Base-by-base conservation (phyloP, 306 rosid species). In the Trifolium fragiferum region DNA sequence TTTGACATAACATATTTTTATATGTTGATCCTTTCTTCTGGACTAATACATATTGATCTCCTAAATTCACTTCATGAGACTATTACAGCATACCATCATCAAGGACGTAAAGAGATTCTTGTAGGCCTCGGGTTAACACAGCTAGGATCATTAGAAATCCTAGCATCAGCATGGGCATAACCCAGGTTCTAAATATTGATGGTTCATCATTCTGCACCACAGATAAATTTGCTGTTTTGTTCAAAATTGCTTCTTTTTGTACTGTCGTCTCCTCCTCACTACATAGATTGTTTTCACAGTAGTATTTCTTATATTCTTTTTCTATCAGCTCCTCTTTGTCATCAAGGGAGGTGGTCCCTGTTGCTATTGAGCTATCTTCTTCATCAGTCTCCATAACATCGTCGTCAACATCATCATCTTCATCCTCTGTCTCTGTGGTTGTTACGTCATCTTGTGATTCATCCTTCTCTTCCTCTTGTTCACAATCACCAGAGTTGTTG, bases 341-440 rank as follows among this genome's bases (percentile, higher is more conserved):
- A 49, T 83, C 78, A 66, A 75, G 23, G 61, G 86, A 46, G 51
- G 80, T 70, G 33, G 69, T 40, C 32, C 64, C 81, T 2, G 68
- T 72, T 72, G 13, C 82, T 40, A 80, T 75, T 9, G 81, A 63
- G 68, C 72, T 63, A 7, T 84, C 74, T 23, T 73, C 75, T 40
- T 75, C 76, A 1, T 59, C 58, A 0, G 19, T 50, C 71, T 75
- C 82, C 20, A 16, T 46, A 33, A 15, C 76, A 27, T 73, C 63
- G 19, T 72, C 68, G 0, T 70, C 71, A 33, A 15, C 76, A 35
- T 73, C 70, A 0, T 43, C 83, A 1, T 57, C 83, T 0, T 32
- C 61, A 4, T 71, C 82, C 61, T 69, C 82, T 30, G 66, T 61
- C 11, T 73, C 83, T 21, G 76, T 47, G 23, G 80, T 68, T 38